Evolutionary conservation across 139 green algal genomes (phyloP).

Genomic region (Zygnema cylindricum): DNA sequence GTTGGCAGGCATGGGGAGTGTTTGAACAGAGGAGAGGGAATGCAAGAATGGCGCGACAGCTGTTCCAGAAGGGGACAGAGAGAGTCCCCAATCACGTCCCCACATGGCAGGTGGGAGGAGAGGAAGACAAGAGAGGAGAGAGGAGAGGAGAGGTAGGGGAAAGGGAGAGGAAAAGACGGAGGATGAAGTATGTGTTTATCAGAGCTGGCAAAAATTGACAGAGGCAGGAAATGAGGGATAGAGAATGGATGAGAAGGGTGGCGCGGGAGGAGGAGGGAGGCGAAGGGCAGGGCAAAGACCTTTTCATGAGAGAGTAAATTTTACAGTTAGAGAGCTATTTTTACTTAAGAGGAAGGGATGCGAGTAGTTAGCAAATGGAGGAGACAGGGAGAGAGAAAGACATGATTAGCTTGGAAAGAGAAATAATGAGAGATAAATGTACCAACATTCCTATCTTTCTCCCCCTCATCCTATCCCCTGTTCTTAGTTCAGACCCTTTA

Average conservation of each 20-base stretch:
- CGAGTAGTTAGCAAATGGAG: neutral
- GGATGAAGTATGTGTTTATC: neutral
- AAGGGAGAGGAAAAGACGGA: neutral
- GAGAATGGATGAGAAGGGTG: neutral
- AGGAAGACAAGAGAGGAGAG: neutral
- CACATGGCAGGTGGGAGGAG: neutral
- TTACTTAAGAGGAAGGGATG: neutral
- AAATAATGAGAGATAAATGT: too few species aligned
- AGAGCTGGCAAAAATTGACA: neutral
- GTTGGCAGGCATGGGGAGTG: slow-evolving; percentile 28
- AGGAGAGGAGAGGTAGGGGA: neutral
- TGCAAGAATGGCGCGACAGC: slow-evolving; percentile 8
- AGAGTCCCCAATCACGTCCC: neutral
- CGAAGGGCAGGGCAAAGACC: neutral
- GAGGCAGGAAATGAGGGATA: neutral
- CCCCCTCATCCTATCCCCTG: too few species aligned
- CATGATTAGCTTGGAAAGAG: too few species aligned
- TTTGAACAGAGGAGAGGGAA: neutral
- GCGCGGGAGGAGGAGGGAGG: neutral
- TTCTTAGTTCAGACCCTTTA: too few species aligned
- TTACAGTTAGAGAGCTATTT: too few species aligned
- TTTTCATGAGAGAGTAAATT: neutral
- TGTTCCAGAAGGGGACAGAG: slow-evolving; percentile 28
- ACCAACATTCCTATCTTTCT: too few species aligned
- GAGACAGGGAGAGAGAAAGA: neutral